These are phyloP conservation scores for Gymnopilus dilepis DNA, from an alignment of 768 basidiomycete genomes.

Conservation along the genomic window DNA sequence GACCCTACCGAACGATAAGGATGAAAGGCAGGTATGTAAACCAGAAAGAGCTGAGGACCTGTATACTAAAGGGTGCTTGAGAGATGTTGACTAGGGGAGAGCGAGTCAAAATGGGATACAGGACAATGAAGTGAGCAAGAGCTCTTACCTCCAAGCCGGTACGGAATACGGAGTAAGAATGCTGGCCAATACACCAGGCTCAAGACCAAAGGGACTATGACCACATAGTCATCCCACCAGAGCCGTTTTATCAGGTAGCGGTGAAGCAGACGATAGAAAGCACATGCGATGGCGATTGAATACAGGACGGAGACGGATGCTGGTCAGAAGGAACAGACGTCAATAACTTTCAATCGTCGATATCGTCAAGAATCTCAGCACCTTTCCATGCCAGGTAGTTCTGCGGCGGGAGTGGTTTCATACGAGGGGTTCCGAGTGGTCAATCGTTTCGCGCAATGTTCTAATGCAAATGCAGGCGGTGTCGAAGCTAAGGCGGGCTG, in stretches of 20 bases:
- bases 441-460: no score
- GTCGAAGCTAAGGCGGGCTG: no score
- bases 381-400: conserved; percentile 15
- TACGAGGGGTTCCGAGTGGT: no score
- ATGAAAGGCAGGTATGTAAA: background rate
- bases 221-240: conserved; percentile 32
- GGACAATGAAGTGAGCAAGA: no score
- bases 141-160: background rate
- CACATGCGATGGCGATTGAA: conserved; percentile 19
- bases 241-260: conserved; percentile 21
- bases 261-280: conserved; percentile 20
- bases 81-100: background rate
- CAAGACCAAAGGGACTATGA: conserved; percentile 15
- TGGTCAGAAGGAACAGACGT: background rate
- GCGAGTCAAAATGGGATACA: background rate
- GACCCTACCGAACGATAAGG: background rate
- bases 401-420: conserved; percentile 7
- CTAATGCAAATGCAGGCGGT: no score
- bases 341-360: no score
- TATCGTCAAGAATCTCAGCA: background rate
- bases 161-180: conserved; percentile 1
- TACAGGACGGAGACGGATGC: conserved; percentile 19
- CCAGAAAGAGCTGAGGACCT: conserved; percentile 3
- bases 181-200: conserved; percentile 21
- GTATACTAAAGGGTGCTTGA: background rate